These are phyloP conservation scores for Neolentinus lepideus DNA, from an alignment of 1,284 basidiomycete genomes.

Conservation along the genomic window DNA sequence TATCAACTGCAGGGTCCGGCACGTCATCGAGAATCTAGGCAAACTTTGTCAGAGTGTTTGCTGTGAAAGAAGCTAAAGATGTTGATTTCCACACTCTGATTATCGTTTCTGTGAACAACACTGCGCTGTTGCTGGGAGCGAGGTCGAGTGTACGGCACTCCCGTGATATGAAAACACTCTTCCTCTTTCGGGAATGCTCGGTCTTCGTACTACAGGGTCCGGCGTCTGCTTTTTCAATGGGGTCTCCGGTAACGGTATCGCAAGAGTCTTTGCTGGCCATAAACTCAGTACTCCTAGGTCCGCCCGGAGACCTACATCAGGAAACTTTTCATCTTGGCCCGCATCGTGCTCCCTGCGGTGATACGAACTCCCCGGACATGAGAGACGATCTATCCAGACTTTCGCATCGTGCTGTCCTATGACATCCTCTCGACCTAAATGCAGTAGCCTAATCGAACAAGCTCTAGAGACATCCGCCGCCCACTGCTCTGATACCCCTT, in stretches of 20 bases:
- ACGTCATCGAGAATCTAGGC: neutral
- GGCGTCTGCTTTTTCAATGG: neutral
- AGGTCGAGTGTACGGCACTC: neutral
- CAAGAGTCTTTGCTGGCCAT: neutral
- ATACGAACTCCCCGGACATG: neutral
- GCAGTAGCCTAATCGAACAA: neutral
- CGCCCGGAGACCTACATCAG: neutral
- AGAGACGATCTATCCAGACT: neutral
- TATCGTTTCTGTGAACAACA: neutral
- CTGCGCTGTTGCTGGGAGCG: neutral
- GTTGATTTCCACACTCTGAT: neutral
- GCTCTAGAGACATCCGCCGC: neutral
- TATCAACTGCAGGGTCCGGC: neutral
- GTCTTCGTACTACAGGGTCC: neutral
- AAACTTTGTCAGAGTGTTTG: neutral
- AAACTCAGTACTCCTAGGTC: neutral
- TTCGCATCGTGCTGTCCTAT: neutral
- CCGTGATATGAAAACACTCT: neutral
- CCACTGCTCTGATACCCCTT: neutral
- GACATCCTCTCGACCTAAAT: neutral
- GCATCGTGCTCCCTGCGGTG: neutral
- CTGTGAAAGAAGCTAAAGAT: neutral
- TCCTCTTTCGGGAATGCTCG: neutral
- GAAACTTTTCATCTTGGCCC: neutral
- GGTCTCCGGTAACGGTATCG: neutral